Conservation (phyloP, 78 protist species). For the Diacronema lutheri region DNA sequence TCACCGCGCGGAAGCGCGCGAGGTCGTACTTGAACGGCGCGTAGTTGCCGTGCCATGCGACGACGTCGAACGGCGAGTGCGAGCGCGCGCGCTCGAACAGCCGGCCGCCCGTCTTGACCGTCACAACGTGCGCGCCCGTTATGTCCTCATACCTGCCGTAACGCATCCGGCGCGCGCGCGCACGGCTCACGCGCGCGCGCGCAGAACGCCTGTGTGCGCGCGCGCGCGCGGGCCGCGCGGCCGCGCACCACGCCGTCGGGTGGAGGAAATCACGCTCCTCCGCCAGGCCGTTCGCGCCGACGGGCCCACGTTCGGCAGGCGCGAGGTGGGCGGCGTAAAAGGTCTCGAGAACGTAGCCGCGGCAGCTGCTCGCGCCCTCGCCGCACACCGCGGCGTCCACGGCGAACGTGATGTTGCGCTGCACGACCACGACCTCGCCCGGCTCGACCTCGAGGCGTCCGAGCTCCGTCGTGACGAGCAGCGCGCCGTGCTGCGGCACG, state of each 20-base stretch:
- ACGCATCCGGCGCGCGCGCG: too few species aligned
- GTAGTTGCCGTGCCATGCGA: constrained; percentile 96
- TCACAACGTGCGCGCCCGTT: constrained; percentile 6
- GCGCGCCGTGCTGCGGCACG: constrained; percentile 17
- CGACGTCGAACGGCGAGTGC: constrained; percentile 84
- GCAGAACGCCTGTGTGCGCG: too few species aligned
- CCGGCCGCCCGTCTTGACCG: constrained; percentile 65
- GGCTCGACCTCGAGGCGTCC: not conserved
- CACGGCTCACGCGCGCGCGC: too few species aligned
- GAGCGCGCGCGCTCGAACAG: constrained; percentile 38
- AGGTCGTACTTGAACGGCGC: constrained; percentile 91
- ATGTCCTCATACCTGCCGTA: not conserved
- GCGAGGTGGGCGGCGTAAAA: not conserved
- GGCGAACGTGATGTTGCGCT: not conserved
- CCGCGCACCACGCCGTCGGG: not conserved
- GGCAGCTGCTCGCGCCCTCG: not conserved
- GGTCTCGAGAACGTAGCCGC: constrained; percentile 7
- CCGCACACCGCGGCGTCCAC: not conserved
- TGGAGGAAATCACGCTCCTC: not conserved
- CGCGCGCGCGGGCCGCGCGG: too few species aligned
- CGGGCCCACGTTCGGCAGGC: not conserved
- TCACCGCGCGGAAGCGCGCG: constrained; percentile 70
- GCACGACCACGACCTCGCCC: not conserved
- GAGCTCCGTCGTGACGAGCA: not conserved
- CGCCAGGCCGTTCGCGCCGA: constrained; percentile 18